Evolutionary conservation across 371 early-diverging fungal species (phyloP).

Genomic region (Sanchytrium tribonematis): DNA sequence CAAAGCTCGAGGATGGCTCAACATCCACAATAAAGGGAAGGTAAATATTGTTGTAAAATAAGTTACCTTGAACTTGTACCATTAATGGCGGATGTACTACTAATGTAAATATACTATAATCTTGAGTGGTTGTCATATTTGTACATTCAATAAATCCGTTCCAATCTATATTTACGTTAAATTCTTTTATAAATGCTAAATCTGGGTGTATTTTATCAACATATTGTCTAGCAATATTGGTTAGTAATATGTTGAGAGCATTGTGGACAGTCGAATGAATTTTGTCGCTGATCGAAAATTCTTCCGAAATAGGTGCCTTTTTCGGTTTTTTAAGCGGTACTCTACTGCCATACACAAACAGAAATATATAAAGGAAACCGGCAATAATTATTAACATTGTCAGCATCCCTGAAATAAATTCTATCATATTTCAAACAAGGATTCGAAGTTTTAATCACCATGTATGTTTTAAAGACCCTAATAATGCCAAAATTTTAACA

Average conservation of each 20-base stretch:
- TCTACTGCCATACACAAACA: not conserved
- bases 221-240: not conserved
- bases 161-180: not conserved
- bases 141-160: not conserved
- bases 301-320: not conserved
- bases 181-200: not conserved
- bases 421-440: too few species aligned
- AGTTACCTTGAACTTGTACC: not conserved
- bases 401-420: not conserved
- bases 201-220: not conserved
- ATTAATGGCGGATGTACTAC: not conserved
- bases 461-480: too few species aligned
- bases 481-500: too few species aligned
- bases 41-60: not conserved
- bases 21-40: not conserved
- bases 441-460: too few species aligned
- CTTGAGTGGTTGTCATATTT: not conserved
- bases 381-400: not conserved
- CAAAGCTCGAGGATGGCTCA: not conserved
- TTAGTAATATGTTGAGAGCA: not conserved
- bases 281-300: not conserved
- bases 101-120: not conserved
- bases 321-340: not conserved
- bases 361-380: not conserved
- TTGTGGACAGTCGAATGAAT: not conserved